Percentiles rank a stretch among this genome's conserved stretches.
Evolutionary conservation across 1,139 yeast genomes (phyloP).

Genomic region (Debaryomycetaceae sp.): DNA sequence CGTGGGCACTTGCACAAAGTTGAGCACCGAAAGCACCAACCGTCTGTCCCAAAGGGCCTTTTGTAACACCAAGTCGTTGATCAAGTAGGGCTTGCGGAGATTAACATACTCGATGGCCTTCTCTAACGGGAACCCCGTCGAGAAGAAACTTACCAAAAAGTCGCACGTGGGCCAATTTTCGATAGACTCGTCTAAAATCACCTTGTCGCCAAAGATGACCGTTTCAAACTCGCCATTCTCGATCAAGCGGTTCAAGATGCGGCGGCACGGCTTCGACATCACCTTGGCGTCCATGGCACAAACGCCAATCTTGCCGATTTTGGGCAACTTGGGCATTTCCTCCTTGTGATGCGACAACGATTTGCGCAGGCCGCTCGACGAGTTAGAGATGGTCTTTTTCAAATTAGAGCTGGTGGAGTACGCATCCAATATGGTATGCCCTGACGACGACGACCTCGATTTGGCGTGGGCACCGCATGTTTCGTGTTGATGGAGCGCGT

Average conservation of each 20-base stretch:
- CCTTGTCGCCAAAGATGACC: constrained; percentile 95
- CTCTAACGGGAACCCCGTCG: constrained; percentile 94
- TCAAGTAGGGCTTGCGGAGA: constrained; percentile 81
- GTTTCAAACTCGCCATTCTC: constrained; percentile 96
- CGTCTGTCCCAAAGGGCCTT: constrained; percentile 96
- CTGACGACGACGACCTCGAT: constrained; percentile 11
- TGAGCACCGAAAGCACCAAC: constrained; percentile 75
- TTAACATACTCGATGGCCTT: constrained; percentile 91
- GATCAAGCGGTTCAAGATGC: constrained; percentile 79
- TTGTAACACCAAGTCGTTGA: constrained; percentile 88
- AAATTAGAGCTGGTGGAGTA: constrained; percentile 15
- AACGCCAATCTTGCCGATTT: constrained; percentile 91
- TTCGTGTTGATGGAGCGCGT: constrained; percentile 10
- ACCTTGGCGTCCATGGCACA: constrained; percentile 99
- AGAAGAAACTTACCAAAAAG: constrained; percentile 85
- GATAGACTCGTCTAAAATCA: constrained; percentile 83
- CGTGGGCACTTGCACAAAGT: constrained; percentile 80
- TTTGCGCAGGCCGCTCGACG: constrained; percentile 35
- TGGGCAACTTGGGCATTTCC: constrained; percentile 54
- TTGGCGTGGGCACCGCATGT: constrained; percentile 4
- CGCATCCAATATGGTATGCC: constrained; percentile 10
- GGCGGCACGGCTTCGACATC: constrained; percentile 91
- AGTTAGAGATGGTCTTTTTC: constrained; percentile 36
- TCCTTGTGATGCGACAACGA: constrained; percentile 45
- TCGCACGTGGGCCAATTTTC: constrained; percentile 99